phyloP scores from a whole-genome alignment of 2,329 filamentous ascomycete species.

The Cyclaneusma minus region DNA sequence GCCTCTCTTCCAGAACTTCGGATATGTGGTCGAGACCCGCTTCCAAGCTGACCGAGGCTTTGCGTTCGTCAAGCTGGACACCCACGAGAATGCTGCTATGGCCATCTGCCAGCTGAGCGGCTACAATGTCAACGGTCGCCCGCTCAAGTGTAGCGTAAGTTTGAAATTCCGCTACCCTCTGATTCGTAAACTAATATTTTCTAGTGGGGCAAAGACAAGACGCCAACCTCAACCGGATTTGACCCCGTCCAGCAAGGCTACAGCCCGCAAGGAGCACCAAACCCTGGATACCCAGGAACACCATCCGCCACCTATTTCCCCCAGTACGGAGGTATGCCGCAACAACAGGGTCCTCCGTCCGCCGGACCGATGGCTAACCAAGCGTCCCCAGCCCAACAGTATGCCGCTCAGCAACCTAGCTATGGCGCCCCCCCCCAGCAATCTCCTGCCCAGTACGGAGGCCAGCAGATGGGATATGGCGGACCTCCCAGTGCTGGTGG shows the following conservation, averaged over 20 bases:
- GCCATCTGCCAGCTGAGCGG: slow-evolving; percentile 96
- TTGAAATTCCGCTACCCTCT: slow-evolving; percentile 3
- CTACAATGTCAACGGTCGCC: slow-evolving; percentile 94
- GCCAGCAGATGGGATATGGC: slow-evolving; percentile 56
- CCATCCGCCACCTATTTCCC: slow-evolving; percentile 72
- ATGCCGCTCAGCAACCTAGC: slow-evolving; percentile 50
- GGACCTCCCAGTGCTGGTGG: slow-evolving; percentile 64
- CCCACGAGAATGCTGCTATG: slow-evolving; percentile 94
- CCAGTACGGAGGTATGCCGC: slow-evolving; percentile 64
- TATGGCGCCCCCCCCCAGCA: slow-evolving; percentile 47
- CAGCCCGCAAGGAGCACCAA: slow-evolving; percentile 60
- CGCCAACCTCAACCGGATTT: slow-evolving; percentile 68
- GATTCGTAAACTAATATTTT: slow-evolving; percentile 19
- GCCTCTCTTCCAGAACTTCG: slow-evolving; percentile 97
- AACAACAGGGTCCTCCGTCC: slow-evolving; percentile 19
- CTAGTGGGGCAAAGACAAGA: slow-evolving; percentile 98
- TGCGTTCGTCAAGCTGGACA: slow-evolving; percentile 98
- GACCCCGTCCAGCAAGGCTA: slow-evolving; percentile 59
- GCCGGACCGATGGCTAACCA: slow-evolving; percentile 21
- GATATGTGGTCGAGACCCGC: slow-evolving; percentile 90
- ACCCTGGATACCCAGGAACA: slow-evolving; percentile 59
- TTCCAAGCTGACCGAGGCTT: slow-evolving; percentile 98
- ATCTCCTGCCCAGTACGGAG: slow-evolving; percentile 46
- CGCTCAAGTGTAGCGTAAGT: slow-evolving; percentile 96
- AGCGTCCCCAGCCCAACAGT: slow-evolving; percentile 29